Base-by-base conservation (phyloP, 495 filamentous ascomycete genomes). In the Lasiosphaeria hispida region DNA sequence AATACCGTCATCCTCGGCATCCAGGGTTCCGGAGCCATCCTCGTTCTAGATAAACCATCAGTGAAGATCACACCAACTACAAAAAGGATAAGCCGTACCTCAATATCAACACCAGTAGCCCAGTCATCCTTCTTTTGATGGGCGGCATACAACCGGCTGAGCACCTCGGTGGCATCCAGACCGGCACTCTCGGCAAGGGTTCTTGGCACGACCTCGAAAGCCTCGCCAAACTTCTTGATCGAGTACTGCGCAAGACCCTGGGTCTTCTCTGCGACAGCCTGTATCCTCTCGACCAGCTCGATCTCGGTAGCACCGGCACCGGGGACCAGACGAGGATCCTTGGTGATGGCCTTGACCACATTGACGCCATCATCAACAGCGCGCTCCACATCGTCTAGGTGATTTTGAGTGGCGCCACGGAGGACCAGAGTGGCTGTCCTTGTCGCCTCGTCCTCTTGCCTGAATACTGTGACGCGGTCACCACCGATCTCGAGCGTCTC, bases 351-450 rank as follows among this genome's bases (percentile, higher is more conserved):
- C 77, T 99, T 99, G 66, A 99, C 90, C 48, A 96, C 95, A 69
- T 96, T 99, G 65, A 99, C 95, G 59, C 95, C 95, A 67, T 99
- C 95, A 64, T 99, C 95, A 35, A 99, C 91, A 48, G 95, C 95
- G 55, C 95, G 85, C 80, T 99, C 95, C 40, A 99, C 83, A 59
- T 99, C 95, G 64, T 99, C 95, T 41, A 99, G 85, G 71, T 97
- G 90, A 73, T 99, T 97, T 73, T 96, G 91, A 10, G 95, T 99
- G 10, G 95, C 95, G 42, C 95, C 95, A 51, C 95, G 85, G 58
- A 99, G 85, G 43, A 99, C 92, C 37, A 99, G 84, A 4, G 95
- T 99, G 11, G 95, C 89, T 44, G 95, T 99, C 62, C 90, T 85
- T 6, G 95, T 97, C 15, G 83, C 80, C 59, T 97, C 90, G 68